Evolutionary conservation across 768 basidiomycete species (phyloP).

Genomic region (Hypsizygus marmoreus): DNA sequence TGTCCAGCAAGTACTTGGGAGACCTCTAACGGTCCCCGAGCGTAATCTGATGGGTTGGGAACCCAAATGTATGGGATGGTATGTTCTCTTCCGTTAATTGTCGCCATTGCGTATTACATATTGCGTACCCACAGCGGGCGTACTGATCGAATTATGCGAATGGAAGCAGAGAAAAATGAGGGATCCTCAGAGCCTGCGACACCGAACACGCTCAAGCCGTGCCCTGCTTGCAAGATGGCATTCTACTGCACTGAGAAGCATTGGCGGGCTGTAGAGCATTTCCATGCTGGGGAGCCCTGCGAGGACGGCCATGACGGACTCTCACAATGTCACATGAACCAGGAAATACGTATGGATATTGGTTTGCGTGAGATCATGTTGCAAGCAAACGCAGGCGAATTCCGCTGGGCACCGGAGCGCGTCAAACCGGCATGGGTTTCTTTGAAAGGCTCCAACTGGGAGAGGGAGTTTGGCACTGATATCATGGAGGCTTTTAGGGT

Average conservation of each 20-base stretch:
- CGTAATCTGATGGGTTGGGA: conserved; percentile 21
- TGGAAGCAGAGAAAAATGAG: conserved; percentile 12
- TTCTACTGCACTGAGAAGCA: conserved; percentile 29
- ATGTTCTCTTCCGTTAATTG: not conserved
- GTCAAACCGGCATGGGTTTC: conserved; percentile 25
- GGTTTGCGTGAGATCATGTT: conserved; percentile 8
- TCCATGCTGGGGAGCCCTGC: conserved; percentile 20
- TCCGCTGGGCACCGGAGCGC: conserved; percentile 33
- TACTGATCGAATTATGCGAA: conserved; percentile 25
- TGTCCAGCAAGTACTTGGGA: not conserved
- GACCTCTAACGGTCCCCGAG: conserved; percentile 10
- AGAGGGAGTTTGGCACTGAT: conserved; percentile 22
- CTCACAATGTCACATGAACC: conserved; percentile 28
- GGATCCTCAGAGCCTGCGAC: not conserved
- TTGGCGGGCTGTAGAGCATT: conserved; percentile 17
- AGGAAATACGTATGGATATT: conserved; percentile 19
- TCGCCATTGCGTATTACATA: not conserved
- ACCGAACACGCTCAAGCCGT: conserved; percentile 17
- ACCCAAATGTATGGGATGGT: conserved; percentile 26
- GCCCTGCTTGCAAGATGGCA: conserved; percentile 22
- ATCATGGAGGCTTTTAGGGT: conserved; percentile 8
- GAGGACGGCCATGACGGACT: conserved; percentile 20
- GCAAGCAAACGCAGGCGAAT: conserved; percentile 10
- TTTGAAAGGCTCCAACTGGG: conserved; percentile 26
- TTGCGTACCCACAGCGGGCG: conserved; percentile 18